phyloP scores from a whole-genome alignment of 2,329 filamentous ascomycete genomes.

The Drechslerella coelobrocha region DNA sequence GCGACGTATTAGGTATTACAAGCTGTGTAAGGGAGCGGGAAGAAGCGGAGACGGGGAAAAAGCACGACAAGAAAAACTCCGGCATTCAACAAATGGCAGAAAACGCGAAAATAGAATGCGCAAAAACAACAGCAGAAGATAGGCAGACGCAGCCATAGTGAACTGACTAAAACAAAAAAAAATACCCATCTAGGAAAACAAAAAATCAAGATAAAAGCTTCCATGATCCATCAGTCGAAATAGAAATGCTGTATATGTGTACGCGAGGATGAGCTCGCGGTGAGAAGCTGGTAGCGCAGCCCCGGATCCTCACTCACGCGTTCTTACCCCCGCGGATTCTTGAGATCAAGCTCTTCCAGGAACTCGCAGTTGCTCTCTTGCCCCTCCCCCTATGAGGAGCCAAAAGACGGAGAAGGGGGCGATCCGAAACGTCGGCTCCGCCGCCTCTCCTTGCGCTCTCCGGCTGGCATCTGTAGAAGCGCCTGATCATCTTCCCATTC shows the following conservation, averaged over 20 bases:
- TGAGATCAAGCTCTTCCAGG: slow-evolving; percentile 23
- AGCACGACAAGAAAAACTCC: background rate
- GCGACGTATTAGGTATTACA: slow-evolving; percentile 49
- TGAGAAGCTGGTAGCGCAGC: slow-evolving; percentile 6
- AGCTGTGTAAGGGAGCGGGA: slow-evolving; percentile 29
- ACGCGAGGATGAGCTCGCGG: slow-evolving; percentile 1
- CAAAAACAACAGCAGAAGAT: slow-evolving; percentile 1
- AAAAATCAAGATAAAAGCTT: slow-evolving; percentile 17
- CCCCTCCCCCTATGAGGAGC: slow-evolving; percentile 6
- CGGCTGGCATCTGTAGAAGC: slow-evolving; percentile 57
- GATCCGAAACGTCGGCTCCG: slow-evolving; percentile 45
- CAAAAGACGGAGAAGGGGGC: slow-evolving; percentile 25
- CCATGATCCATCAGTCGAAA: slow-evolving; percentile 36
- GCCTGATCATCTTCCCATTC: slow-evolving; percentile 68
- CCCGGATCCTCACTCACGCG: slow-evolving; percentile 14
- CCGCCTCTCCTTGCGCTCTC: slow-evolving; percentile 55
- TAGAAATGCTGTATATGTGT: slow-evolving; percentile 4
- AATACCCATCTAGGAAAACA: slow-evolving; percentile 22
- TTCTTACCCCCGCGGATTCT: slow-evolving; percentile 11
- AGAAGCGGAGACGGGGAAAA: slow-evolving; percentile 16
- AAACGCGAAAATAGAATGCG: background rate
- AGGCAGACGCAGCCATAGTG: slow-evolving; percentile 38
- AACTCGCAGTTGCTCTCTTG: slow-evolving; percentile 19
- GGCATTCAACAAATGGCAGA: too few relatives aligned
- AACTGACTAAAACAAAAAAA: slow-evolving; percentile 22